Base-by-base conservation (phyloP, 257 asterid genomes). In the Solanum bulbocastanum region DNA sequence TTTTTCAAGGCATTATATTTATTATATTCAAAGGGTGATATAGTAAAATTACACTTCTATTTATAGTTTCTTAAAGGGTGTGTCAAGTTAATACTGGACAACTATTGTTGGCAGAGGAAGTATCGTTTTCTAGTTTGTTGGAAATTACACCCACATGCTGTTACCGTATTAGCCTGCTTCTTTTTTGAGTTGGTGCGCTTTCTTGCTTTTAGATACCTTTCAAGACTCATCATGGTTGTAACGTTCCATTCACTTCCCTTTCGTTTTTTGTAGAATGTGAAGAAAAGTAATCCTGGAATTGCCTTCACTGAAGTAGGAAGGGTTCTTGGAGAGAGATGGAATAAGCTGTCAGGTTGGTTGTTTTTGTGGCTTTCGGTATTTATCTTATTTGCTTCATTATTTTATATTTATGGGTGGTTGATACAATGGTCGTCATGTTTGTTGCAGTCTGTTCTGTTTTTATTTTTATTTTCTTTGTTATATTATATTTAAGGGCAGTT, bases 301-400 rank as follows among this genome's bases (percentile, higher is more conserved):
- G 4, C 93, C n/a, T 96, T 95, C 87, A 92, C 95, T 1, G 99
- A 95, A 3, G 88, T 94, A 37, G 99, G 98, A 46, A 95, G 88
- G 91, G 97, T 89, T 69, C 98, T 96, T 30, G 99, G 99, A 18
- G 99, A 96, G 46, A 92, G 94, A 90, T 96, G 99, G 99, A 92
- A 96, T 79, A 96, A 94, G 92, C 30, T 96, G 93, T 93, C 99
- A 91, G 98, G 98, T 95, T 89, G 62, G 89, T 16, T 56, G 25
- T 82, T 12, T 15, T 83, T 37, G 18, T 37, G n/a, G 37, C 90
- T 91, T 95, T 95, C 8, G 42, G 40, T 71, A 71, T 16, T 44
- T 30, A 15, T 81, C 18, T 46, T 81, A 16, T 81, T 30, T 30
- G 65, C 25, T 25, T 79, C 25, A 79, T 68, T 60, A 30, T n/a